Base-by-base conservation (phyloP, 768 basidiomycete genomes). In the Albatrellus ellisii region DNA sequence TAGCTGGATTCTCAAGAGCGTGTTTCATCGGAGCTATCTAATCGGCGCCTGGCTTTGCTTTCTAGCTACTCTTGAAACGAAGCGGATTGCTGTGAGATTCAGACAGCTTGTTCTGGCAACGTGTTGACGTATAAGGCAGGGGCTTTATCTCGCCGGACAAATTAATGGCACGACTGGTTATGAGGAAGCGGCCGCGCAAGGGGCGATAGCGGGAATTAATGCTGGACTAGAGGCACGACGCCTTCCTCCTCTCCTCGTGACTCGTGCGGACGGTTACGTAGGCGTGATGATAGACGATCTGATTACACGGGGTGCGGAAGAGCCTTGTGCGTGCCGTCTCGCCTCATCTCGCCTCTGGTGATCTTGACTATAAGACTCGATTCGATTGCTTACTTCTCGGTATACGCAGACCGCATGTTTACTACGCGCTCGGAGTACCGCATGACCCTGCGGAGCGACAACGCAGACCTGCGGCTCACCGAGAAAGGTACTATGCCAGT, bases 261-360 rank as follows among this genome's bases (percentile, higher is more conserved):
- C 78, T 9, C 74, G 90, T n/a, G 86, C 87, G 4, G 86, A 94
- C 51, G 84, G 82, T 5, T 91, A 78, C 55, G 68, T 79, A 6
- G 90, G 90, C 1, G 90, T 94, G 6, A 84, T 92, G 79, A 80
- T 94, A 20, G 90, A 94, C 56, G 90, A 94, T 55, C 67, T 94
- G 17, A 79, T 85, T 18, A 73, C 80, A 32, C 89, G 88, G 54
- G 90, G 90, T 2, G 80, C 84, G 2, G 85, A 90, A 54, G 90
- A 94, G 55, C 90, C 89, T 37, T 94, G 88, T 89, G 55, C 27
- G 78, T 64, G 31, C 25, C 32, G 18, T 32, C 14, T 31, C 20
- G 10, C 11, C 25, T 6, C 17, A 38, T 5, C 8, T n/a, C 28
- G n/a, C 28, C 8, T 24, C 20, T n/a, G n/a, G n/a, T n/a, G n/a